Percentiles rank a stretch among this genome's conserved stretches.
These are phyloP conservation scores for Heritiera littoralis DNA, from an alignment of 345 rosid genomes.

Conservation along the genomic window DNA sequence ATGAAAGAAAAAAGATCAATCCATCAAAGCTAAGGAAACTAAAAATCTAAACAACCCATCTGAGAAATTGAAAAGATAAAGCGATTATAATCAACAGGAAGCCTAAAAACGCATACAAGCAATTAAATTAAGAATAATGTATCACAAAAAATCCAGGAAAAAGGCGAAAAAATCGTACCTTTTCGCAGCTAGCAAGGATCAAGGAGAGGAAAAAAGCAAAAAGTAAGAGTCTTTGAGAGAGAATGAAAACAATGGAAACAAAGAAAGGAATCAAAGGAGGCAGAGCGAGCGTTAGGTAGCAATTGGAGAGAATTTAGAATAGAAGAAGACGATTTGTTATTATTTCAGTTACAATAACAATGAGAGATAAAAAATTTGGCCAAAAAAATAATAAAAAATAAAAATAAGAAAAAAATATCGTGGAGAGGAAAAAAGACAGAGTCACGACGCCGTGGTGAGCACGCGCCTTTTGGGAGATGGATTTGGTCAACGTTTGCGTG, in stretches of 20 bases:
- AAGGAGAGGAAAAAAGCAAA: neutral
- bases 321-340: neutral
- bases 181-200: neutral
- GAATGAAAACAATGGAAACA: conserved; percentile 4
- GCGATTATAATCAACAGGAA: neutral
- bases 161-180: neutral
- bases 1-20: neutral
- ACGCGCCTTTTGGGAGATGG: conserved; percentile 33
- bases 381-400: too few species aligned
- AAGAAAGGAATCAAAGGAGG: conserved; percentile 26
- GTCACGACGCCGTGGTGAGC: conserved; percentile 48
- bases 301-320: conserved; percentile 1
- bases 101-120: neutral
- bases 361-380: neutral
- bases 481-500: conserved; percentile 5
- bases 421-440: neutral
- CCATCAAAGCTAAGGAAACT: neutral
- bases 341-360: neutral
- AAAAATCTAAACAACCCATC: neutral
- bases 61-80: neutral
- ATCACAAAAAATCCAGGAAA: neutral
- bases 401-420: neutral
- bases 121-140: neutral
- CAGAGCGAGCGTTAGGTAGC: conserved; percentile 29
- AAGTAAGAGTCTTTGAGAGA: conserved; percentile 11